A percentile compares a stretch with the other conserved stretches of the same genome.
These are phyloP conservation scores for Rosellinia necatrix DNA, from an alignment of 2,329 filamentous ascomycete genomes.

Conservation along the genomic window DNA sequence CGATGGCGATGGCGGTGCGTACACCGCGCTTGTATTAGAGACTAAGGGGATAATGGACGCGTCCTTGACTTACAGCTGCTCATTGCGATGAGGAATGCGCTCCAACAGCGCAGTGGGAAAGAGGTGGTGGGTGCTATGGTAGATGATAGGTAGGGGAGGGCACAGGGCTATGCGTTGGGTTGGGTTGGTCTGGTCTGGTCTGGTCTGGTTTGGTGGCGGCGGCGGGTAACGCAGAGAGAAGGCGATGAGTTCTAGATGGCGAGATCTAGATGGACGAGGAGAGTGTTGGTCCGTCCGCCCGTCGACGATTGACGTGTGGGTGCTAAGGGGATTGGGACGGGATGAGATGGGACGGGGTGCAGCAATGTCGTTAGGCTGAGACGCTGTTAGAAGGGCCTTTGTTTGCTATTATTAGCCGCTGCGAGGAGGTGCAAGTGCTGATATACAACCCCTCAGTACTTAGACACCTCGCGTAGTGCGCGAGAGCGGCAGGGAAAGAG, in stretches of 20 bases:
- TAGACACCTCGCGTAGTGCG: not conserved
- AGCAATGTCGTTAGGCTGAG: slow-evolving; percentile 1
- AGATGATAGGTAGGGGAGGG: slow-evolving; percentile 7
- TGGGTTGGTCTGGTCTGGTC: too few relatives aligned
- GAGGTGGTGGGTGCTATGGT: slow-evolving; percentile 5
- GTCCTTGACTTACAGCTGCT: slow-evolving; percentile 47
- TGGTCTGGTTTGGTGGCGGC: not conserved
- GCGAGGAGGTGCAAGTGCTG: not conserved
- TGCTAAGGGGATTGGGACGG: too few relatives aligned
- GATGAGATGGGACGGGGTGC: too few relatives aligned
- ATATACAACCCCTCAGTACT: slow-evolving; percentile 12
- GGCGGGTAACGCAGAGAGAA: too few relatives aligned
- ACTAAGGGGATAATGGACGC: slow-evolving; percentile 26
- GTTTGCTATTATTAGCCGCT: slow-evolving; percentile 11
- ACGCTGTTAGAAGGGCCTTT: slow-evolving; percentile 2
- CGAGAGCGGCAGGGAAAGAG: slow-evolving; percentile 5
- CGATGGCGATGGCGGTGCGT: not conserved
- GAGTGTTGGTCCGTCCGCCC: not conserved
- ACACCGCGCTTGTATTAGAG: not conserved
- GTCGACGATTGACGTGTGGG: slow-evolving; percentile 1
- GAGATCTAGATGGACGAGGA: slow-evolving; percentile 1
- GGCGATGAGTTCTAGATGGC: not conserved
- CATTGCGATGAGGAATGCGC: slow-evolving; percentile 41
- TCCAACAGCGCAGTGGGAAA: slow-evolving; percentile 15
- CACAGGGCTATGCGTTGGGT: not conserved